Conservation (phyloP, 768 basidiomycete genomes). For the Phylloporus arenicola region DNA sequence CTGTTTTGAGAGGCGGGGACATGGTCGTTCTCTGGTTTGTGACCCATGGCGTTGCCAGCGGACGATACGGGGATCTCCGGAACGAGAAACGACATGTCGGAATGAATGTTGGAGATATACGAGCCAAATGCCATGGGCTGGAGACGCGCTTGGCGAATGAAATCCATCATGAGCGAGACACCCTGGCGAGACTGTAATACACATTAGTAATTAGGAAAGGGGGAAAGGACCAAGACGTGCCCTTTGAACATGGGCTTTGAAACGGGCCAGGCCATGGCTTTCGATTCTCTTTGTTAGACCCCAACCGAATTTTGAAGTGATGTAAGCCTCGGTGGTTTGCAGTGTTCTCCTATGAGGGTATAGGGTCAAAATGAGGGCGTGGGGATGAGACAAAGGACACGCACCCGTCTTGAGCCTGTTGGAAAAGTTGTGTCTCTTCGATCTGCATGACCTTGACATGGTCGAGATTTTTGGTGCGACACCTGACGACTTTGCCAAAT, state of each 20-base stretch:
- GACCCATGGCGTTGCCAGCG: conserved; percentile 6
- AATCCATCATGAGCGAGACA: conserved; percentile 72
- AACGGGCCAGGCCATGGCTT: conserved; percentile 74
- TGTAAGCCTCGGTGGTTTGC: conserved; percentile 81
- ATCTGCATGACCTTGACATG: conserved; percentile 94
- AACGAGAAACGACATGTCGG: conserved; percentile 26
- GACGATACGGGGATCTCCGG: conserved; percentile 18
- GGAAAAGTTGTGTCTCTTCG: conserved; percentile 73
- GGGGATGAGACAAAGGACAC: conserved; percentile 19
- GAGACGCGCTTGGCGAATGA: conserved; percentile 72
- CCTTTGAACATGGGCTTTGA: conserved; percentile 83
- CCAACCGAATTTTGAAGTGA: conserved; percentile 89
- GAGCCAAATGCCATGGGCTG: conserved; percentile 44
- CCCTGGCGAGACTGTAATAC: conserved; percentile 73
- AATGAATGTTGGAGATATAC: conserved; percentile 31
- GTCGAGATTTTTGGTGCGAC: conserved; percentile 84
- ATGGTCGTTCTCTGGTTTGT: conserved; percentile 16
- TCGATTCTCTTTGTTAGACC: conserved; percentile 84
- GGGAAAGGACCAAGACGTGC: conserved; percentile 38
- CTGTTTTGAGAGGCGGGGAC: conserved; percentile 10
- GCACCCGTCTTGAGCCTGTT: conserved; percentile 66
- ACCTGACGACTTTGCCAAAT: conserved; percentile 66
- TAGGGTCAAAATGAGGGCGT: neutral
- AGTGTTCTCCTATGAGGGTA: conserved; percentile 56
- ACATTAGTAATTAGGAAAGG: neutral